Base-by-base conservation (phyloP, 352 stramenopile genomes). In the Pythium periplocum region DNA sequence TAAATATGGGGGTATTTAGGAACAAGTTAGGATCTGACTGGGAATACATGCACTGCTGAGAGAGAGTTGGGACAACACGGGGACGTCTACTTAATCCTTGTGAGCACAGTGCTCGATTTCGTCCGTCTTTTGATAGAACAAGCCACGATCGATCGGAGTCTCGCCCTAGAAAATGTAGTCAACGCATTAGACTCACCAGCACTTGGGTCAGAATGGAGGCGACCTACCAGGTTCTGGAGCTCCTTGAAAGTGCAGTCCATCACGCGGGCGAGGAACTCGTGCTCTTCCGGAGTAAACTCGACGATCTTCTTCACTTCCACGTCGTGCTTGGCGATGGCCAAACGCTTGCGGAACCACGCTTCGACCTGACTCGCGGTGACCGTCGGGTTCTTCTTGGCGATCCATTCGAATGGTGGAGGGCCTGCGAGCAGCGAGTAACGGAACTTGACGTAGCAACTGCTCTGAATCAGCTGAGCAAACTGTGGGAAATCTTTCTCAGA, bases 361-460 rank as follows among this genome's bases (percentile, higher is more conserved):
- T 62, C 37, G 7, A 79, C 38, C 6, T 68, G 43, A 30, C 47
- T 35, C 1, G 62, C 50, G 0, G 51, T 33, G 4, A 69, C 55
- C 0, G 55, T 61, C 4, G 54, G 17, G 17, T 59, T 46, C 17
- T 62, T 53, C 41, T 63, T 61, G 31, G 66, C 43, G 35, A 82
- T 49, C 51, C 69, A 61, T 33, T 83, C 72, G 42, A 78, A 83
- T 10, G 72, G 64, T 35, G 69, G 61, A 2, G 60, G 50, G 1
- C 69, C 69, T 7, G 66, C 63, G 30, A 73, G 65, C 4, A 78
- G 34, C 41, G 69, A 77, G 59, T 83, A 83, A 49, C 67, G 66
- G 49, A 83, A 71, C 58, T 73, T 75, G 60, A 83, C 52, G 57
- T 73, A 73, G 67, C 73, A 82, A 45, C 55, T 58, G 5, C 32